Evolutionary conservation across 768 basidiomycete genomes (phyloP), one percentile per base, ranked within the genome.

Genomic region (Russula earlei): DNA sequence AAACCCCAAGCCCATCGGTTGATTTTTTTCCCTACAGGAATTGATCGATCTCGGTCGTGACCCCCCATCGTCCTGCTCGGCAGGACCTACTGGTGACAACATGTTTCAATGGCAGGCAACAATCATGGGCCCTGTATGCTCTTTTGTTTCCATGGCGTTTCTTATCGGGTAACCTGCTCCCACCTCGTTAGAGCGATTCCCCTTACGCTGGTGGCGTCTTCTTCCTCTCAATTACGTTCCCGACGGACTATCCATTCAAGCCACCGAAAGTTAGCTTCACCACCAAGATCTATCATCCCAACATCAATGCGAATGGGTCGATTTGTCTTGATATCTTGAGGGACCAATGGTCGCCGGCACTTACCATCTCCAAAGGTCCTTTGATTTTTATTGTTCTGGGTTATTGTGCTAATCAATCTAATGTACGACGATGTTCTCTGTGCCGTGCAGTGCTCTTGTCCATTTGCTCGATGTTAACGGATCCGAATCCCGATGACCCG

Each of bases 21-120:
- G 3, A 17, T 20, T n/a, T 44, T 19, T 14, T n/a, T 17, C 45
- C 50, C 25, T 68, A 45, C 67, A 99, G 96, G 96, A 99, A 84
- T 83, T 98, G 80, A 80, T 90, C 72, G 96, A 99, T 78, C 94
- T 99, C 72, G 94, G 94, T 52, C 93, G 94, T 69, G 96, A 99
- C 78, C 96, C 96, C 71, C 96, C 96, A 64, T 93, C 94, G 52
- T 98, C 96, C 55, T 99, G 96, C 85, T 94, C 91, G 66, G 96
- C 96, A 65, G 96, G 96, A 51, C 96, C 96, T 42, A 92, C 87
- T 58, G 91, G 91, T 51, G 94, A 98, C 69, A 94, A 97, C 74
- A 85, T 98, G 84, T 99, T 97, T 79, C 85, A 92, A 70, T 97
- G 94, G 95, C 93, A 97, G 71, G 95, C 95, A 59, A 97, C 95